Evolutionary conservation across 805 yeast species (phyloP), one percentile per base, ranked within the genome.

Genomic region (Hanseniaspora opuntiae): DNA sequence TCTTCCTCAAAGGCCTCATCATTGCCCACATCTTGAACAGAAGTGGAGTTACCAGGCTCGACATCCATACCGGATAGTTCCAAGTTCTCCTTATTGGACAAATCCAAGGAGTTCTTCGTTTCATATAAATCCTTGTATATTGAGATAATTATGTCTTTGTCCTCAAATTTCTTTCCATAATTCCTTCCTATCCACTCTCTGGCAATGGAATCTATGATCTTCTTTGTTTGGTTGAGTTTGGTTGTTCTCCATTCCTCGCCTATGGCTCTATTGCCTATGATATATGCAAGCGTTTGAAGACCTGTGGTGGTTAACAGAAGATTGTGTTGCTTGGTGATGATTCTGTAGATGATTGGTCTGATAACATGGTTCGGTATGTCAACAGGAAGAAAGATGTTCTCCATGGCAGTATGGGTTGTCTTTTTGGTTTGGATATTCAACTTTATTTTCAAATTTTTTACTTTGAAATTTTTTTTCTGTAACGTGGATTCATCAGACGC

Each of bases 241-340:
- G 14, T 56, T 51, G 45, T 62, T 60, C 42, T 59, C 61, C 60
- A 85, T 76, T 97, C 98, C 90, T 48, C 87, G 88, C 8, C 76
- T 77, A 11, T 97, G 66, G 81, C 89, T 44, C 75, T 74, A 41
- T 72, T 73, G 2, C 97, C 93, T 25, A 93, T 72, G 52, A 78
- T 75, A n/a, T 79, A 80, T 0, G 96, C 85, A 33, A 93, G 68
- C 1, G 76, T 75, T 44, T 73, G 76, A 16, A 93, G 70, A 0
- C 96, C 97, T 58, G 84, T 82, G 0, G 96, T 90, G 87, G 58
- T 93, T 77, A 65, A 88, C 88, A 30, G 28, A 7, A 93, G 74
- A 0, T 97, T 96, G 64, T 87, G 90, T 63, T 90, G 93, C 67
- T 88, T 90, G 4, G 97, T 86, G 9, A 93, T 67, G 1, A 90